Base-by-base conservation (phyloP, 495 filamentous ascomycete species). In the Penicillium bovifimosum region DNA sequence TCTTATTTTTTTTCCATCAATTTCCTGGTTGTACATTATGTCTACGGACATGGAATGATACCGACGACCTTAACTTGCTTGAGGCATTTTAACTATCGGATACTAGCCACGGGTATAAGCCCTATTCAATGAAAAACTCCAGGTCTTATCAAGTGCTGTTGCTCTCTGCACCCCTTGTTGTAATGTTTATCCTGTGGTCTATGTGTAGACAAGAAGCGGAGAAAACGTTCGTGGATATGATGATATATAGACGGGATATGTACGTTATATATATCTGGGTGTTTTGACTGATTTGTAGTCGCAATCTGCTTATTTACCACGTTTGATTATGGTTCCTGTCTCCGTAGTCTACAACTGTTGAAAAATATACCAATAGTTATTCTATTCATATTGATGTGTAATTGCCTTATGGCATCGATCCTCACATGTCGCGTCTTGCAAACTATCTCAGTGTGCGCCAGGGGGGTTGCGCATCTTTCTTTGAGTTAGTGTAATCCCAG, bases 21-120 rank as follows among this genome's bases (percentile, higher is more conserved):
- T 81, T 69, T 86, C 81, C 81, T 81, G 86, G 85, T 84, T 95
- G 90, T 95, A 95, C 81, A 93, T 90, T 93, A 91, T 85, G 76
- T 80, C 85, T 78, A 82, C 77, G 81, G 86, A 73, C 81, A 86
- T 88, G 69, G 65, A 70, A 72, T 72, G 72, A 75, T 76, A 72
- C 66, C 69, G 67, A 67, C 63, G 67, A 64, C 58, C 58, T 59
- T 50, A 55, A 59, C 63, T 61, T 48, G 63, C 59, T 66, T 60
- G 58, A 61, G 61, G 67, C 55, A 62, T 67, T 66, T 59, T 42
- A 59, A 44, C 42, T 61, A 56, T 58, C 58, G 60, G 62, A 63
- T 61, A 59, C 52, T 63, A 61, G 47, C 45, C 44, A 44, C 13
- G 51, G 59, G 54, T 46, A 33, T 33, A 43, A 41, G 42, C 50